Evolutionary conservation across 352 stramenopile species (phyloP).

Genomic region (Phytophthora gonapodyides): DNA sequence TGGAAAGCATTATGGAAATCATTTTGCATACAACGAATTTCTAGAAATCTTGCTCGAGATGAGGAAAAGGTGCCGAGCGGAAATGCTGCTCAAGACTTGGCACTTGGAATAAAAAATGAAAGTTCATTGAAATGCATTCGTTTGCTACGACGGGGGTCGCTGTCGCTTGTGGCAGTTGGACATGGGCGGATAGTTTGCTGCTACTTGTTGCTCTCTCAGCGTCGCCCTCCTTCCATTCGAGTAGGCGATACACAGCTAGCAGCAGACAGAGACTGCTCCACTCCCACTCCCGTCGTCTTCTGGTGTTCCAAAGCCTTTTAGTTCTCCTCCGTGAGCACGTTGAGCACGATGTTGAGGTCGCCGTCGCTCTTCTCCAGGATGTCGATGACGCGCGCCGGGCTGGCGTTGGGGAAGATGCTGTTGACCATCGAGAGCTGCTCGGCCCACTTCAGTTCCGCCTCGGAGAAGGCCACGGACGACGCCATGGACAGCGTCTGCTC

Average conservation of each 20-base stretch:
- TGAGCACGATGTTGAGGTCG: conserved; percentile 76
- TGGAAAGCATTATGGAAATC: no score
- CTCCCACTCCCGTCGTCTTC: conserved; percentile 4
- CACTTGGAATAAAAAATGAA: conserved; percentile 15
- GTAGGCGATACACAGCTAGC: conserved; percentile 3
- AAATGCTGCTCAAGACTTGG: no score
- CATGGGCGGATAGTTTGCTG: neutral
- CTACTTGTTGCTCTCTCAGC: neutral
- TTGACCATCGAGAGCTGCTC: conserved; percentile 67
- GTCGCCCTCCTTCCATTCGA: conserved; percentile 9
- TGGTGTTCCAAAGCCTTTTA: conserved; percentile 12
- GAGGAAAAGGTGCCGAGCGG: no score
- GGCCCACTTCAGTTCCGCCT: conserved; percentile 73
- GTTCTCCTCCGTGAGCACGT: conserved; percentile 72
- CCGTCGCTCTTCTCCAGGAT: conserved; percentile 66
- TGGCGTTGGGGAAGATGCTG: conserved; percentile 68
- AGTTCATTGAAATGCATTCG: conserved; percentile 22
- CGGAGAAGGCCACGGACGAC: conserved; percentile 51
- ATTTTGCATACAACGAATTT: no score
- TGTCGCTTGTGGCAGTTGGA: neutral
- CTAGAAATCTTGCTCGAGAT: no score
- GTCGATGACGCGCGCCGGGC: conserved; percentile 48
- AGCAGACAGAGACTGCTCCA: neutral
- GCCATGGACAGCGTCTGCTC: conserved; percentile 29
- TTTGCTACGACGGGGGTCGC: neutral